Conservation (phyloP, 306 rosid genomes). For the Senna tora region DNA sequence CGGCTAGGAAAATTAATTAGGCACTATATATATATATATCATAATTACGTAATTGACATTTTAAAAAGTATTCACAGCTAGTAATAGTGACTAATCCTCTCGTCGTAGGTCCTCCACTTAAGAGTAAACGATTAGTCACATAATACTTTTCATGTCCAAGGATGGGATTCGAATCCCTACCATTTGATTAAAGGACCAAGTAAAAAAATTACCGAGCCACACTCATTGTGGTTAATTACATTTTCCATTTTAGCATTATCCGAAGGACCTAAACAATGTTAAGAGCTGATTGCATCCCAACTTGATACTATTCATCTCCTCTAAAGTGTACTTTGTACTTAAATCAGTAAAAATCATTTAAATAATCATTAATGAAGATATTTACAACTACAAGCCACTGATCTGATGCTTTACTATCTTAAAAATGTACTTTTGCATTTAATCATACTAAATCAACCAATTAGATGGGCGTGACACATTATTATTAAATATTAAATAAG, state of each 20-base stretch:
- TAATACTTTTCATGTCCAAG: too few relatives aligned
- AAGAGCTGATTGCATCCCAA: not conserved
- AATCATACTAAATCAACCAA: not conserved
- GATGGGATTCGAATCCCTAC: too few relatives aligned
- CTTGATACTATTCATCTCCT: not conserved
- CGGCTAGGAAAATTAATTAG: too few relatives aligned
- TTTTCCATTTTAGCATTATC: not conserved
- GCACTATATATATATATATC: too few relatives aligned
- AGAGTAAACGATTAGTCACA: too few relatives aligned
- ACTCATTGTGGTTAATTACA: too few relatives aligned
- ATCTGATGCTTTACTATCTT: not conserved
- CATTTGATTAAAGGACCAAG: too few relatives aligned
- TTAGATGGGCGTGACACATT: not conserved
- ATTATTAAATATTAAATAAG: conserved; percentile 26
- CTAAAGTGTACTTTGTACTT: not conserved
- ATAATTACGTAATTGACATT: not conserved
- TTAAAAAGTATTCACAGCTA: too few relatives aligned
- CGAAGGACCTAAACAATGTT: not conserved
- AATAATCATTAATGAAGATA: not conserved
- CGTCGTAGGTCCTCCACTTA: too few relatives aligned
- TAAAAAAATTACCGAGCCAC: too few relatives aligned
- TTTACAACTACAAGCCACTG: not conserved
- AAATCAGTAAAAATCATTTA: not conserved
- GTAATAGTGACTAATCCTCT: too few relatives aligned
- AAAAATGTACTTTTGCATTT: not conserved